Percentiles rank a stretch among this genome's conserved stretches.
Conservation (phyloP, 345 rosid species). For the Syzygium grande region DNA sequence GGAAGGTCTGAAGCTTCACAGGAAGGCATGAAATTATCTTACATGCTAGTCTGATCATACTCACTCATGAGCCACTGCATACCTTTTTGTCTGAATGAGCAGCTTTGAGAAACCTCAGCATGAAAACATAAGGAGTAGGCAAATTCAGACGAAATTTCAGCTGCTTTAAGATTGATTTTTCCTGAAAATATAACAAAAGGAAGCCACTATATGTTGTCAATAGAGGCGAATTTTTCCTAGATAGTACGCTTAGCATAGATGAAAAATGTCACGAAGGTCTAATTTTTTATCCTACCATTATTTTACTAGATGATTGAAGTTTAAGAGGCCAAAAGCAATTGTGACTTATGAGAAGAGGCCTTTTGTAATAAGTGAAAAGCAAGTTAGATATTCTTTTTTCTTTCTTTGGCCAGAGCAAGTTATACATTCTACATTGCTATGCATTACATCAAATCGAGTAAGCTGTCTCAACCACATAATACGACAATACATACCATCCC, state of each 20-base stretch:
- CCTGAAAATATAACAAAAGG: slow-evolving; percentile 42
- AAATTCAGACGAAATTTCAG: slow-evolving; percentile 79
- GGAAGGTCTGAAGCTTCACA: background rate
- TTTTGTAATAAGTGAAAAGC: background rate
- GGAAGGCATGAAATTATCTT: background rate
- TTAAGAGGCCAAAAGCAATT: background rate
- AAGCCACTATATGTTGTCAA: background rate
- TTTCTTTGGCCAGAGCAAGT: background rate
- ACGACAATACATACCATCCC: slow-evolving; percentile 36
- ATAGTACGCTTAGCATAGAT: background rate
- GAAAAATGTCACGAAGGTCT: background rate
- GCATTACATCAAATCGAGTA: background rate
- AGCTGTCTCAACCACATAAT: background rate
- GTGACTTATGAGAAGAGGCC: background rate
- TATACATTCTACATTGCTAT: background rate
- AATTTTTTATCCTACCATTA: background rate
- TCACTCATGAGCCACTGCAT: background rate
- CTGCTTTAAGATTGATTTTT: slow-evolving; percentile 61
- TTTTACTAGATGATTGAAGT: background rate
- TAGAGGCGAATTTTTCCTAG: background rate
- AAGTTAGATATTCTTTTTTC: background rate
- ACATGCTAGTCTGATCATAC: background rate
- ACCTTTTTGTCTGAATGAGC: slow-evolving; percentile 79
- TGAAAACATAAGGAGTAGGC: slow-evolving; percentile 88
- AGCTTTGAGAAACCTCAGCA: slow-evolving; percentile 92